Conservation (phyloP, 2,329 filamentous ascomycete genomes). For the Diaporthe aspalathi region DNA sequence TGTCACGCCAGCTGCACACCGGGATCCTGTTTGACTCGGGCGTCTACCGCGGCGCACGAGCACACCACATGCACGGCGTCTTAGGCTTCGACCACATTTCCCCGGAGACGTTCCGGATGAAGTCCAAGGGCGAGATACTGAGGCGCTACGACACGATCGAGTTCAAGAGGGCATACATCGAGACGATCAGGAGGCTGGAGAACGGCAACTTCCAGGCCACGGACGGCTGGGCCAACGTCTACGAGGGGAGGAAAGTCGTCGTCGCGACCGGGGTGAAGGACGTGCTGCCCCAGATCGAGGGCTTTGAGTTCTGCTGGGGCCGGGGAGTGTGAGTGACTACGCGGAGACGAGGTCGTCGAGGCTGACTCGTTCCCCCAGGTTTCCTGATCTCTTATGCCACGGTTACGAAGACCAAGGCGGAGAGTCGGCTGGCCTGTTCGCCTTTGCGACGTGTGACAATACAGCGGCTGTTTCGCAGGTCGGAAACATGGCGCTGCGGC, state of each 20-base stretch:
- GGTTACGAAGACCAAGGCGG: conserved; percentile 67
- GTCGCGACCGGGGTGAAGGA: conserved; percentile 67
- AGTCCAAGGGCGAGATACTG: conserved; percentile 49
- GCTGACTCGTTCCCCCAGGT: conserved; percentile 12
- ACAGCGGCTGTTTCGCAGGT: conserved; percentile 3
- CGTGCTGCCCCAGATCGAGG: conserved; percentile 60
- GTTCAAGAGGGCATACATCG: conserved; percentile 44
- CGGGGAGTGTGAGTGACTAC: conserved; percentile 56
- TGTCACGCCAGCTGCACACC: conserved; percentile 58
- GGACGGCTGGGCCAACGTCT: conserved; percentile 56
- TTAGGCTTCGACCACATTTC: conserved; percentile 53
- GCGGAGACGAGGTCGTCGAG: not conserved
- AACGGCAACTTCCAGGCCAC: conserved; percentile 41
- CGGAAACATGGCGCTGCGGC: conserved; percentile 28
- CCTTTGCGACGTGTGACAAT: not conserved
- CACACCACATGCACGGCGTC: conserved; percentile 61
- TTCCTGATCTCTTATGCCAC: conserved; percentile 66
- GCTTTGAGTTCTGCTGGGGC: conserved; percentile 67
- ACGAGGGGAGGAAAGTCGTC: conserved; percentile 63
- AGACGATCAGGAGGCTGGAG: conserved; percentile 41
- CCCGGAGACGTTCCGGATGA: conserved; percentile 51
- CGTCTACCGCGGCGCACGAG: conserved; percentile 61
- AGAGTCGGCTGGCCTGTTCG: conserved; percentile 55
- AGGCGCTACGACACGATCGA: conserved; percentile 50
- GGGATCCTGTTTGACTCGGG: conserved; percentile 62